Base-by-base conservation (phyloP, 768 basidiomycete species). In the Russula abietina region DNA sequence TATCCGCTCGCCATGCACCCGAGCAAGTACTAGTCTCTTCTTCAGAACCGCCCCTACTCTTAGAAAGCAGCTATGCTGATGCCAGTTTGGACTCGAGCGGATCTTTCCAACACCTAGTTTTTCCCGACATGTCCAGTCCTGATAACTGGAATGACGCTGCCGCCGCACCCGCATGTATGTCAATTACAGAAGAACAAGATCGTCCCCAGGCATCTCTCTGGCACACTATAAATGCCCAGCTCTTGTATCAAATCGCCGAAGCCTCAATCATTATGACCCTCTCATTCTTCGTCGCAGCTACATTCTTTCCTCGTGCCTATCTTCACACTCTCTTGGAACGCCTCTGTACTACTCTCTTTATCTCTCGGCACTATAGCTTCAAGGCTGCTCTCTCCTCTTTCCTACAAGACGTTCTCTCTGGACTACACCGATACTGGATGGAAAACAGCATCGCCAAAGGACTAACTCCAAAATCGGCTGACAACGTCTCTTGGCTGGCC, bases 341-440 rank as follows among this genome's bases (percentile, higher is more conserved):
- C 54, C 32, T 51, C 41, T 64, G 48, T 41, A 64, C 48, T 8
- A 54, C 63, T 38, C 41, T 60, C n/a, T 45, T 60, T 22, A 55
- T 64, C n/a, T 45, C 38, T 53, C 33, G 54, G 54, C 54, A 51
- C 10, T 60, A 60, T 49, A 51, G 11, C 38, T 38, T 32, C 1
- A 64, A 60, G 26, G 59, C 9, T 3, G 54, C 63, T 10, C 30
- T 64, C 8, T 64, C 63, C 16, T 55, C 63, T n/a, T 64, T 64
- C 9, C n/a, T 64, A 28, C 58, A 60, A 14, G 63, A 64, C 16
- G 26, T 60, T 32, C 39, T 64, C 9, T n/a, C 5, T 32, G 48
- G 58, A 19, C 14, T 64, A 43, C 63, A 60, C 46, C 50, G 16
- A 26, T 64, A 55, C 30, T 64, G 63, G 63, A 64, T 60, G 63